Percentiles rank a stretch among this genome's conserved stretches.
Evolutionary conservation across 2,329 filamentous ascomycete species (phyloP).

Genomic region (Fusarium miscanthi): DNA sequence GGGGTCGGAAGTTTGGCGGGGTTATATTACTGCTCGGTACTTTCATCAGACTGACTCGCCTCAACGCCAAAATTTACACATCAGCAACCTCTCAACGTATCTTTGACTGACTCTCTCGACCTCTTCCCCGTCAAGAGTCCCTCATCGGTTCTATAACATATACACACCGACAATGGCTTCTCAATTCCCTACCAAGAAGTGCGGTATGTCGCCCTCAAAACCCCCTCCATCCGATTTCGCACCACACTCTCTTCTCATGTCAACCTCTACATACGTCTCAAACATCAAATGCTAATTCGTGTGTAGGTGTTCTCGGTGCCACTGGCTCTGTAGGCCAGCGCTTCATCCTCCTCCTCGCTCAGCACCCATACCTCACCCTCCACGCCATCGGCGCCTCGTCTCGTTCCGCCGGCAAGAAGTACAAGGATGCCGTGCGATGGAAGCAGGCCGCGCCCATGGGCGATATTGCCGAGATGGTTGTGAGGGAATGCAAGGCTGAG

Average conservation of each 20-base stretch:
- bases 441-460: constrained; percentile 91
- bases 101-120: not conserved
- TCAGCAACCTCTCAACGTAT: constrained; percentile 1
- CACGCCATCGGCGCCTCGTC: constrained; percentile 91
- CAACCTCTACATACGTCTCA: not conserved
- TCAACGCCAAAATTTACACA: constrained; percentile 38
- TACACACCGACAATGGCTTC: constrained; percentile 44
- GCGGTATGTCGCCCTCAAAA: constrained; percentile 56
- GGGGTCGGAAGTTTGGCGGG: constrained; percentile 46
- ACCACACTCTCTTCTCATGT: constrained; percentile 5
- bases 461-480: constrained; percentile 80
- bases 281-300: constrained; percentile 17
- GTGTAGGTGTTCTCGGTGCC: constrained; percentile 80
- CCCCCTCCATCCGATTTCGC: constrained; percentile 16
- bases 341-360: constrained; percentile 90
- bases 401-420: constrained; percentile 90
- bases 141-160: not conserved
- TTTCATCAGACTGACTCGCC: constrained; percentile 33
- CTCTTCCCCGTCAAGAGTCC: not conserved
- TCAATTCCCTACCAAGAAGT: constrained; percentile 68
- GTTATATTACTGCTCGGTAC: constrained; percentile 26
- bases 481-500: constrained; percentile 84
- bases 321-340: constrained; percentile 96
- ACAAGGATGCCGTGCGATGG: constrained; percentile 94
- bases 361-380: constrained; percentile 87